A percentile compares a stretch with the other conserved stretches of the same genome.
These are phyloP conservation scores for Claviceps spartinae DNA, from an alignment of 2,329 filamentous ascomycete genomes.

Conservation along the genomic window DNA sequence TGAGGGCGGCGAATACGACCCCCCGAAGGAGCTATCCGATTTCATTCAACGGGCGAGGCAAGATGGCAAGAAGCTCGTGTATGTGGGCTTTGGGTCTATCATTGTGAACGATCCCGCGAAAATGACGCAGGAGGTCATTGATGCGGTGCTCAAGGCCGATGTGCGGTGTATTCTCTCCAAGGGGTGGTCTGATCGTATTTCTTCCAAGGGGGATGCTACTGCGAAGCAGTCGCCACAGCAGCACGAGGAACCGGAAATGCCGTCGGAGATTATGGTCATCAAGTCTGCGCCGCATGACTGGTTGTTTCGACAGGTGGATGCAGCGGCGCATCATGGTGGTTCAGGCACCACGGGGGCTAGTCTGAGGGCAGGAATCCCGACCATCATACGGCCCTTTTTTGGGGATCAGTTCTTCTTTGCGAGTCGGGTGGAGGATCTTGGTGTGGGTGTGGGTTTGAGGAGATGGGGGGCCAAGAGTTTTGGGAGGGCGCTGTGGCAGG, in stretches of 20 bases:
- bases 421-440: constrained; percentile 75
- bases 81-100: constrained; percentile 94
- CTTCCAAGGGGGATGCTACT: constrained; percentile 30
- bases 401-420: constrained; percentile 98
- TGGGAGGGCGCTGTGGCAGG: constrained; percentile 78
- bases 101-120: constrained; percentile 81
- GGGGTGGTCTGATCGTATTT: constrained; percentile 79
- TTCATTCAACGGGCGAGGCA: constrained; percentile 75
- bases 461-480: constrained; percentile 82
- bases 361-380: constrained; percentile 78
- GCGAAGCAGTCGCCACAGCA: constrained; percentile 12
- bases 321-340: constrained; percentile 86
- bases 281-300: constrained; percentile 90
- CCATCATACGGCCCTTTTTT: constrained; percentile 93
- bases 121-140: constrained; percentile 84
- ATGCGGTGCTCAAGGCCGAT: constrained; percentile 80
- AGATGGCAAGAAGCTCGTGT: constrained; percentile 85
- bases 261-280: constrained; percentile 75
- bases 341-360: constrained; percentile 91
- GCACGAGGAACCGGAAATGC: constrained; percentile 49
- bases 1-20: constrained; percentile 56
- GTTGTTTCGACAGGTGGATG: constrained; percentile 89
- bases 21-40: constrained; percentile 58
- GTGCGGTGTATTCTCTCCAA: constrained; percentile 92
- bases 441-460: constrained; percentile 79